A percentile compares a stretch with the other conserved stretches of the same genome.
Conservation (phyloP, 805 yeast genomes). For the Metschnikowia continentalis region DNA sequence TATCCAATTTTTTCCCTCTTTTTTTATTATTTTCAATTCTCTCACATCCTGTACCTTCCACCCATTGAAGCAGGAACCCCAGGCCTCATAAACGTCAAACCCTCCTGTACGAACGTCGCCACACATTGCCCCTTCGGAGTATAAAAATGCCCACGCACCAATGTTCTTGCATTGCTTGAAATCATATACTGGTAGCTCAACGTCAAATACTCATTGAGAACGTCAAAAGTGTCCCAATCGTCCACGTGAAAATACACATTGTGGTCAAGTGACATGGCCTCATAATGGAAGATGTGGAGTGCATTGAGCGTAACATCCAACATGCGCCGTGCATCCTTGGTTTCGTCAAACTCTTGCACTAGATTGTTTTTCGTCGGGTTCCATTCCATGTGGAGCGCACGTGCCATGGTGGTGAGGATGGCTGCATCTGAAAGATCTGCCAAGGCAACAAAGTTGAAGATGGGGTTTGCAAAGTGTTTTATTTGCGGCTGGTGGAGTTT, state of each 20-base stretch:
- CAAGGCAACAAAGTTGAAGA: slow-evolving; percentile 32
- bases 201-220: slow-evolving; percentile 35
- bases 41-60: slow-evolving; percentile 2
- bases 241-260: slow-evolving; percentile 39
- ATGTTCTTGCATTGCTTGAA: slow-evolving; percentile 31
- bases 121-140: slow-evolving; percentile 29
- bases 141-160: slow-evolving; percentile 36
- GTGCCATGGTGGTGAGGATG: slow-evolving; percentile 38
- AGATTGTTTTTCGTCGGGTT: slow-evolving; percentile 34
- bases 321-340: slow-evolving; percentile 28
- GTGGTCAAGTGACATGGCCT: slow-evolving; percentile 44
- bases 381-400: slow-evolving; percentile 41
- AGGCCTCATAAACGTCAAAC: slow-evolving; percentile 30
- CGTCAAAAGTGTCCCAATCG: slow-evolving; percentile 23
- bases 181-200: slow-evolving; percentile 35
- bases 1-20: not conserved
- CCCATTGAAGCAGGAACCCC: slow-evolving; percentile 19
- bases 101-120: slow-evolving; percentile 41
- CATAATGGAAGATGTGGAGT: slow-evolving; percentile 33
- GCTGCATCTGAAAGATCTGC: slow-evolving; percentile 38
- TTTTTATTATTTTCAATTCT: not conserved
- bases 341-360: slow-evolving; percentile 28
- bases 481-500: slow-evolving; percentile 26
- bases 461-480: slow-evolving; percentile 22
- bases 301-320: slow-evolving; percentile 14